Evolutionary conservation across 768 basidiomycete genomes (phyloP), one percentile per base, ranked within the genome.

Genomic region (Rubroboletus satanas): DNA sequence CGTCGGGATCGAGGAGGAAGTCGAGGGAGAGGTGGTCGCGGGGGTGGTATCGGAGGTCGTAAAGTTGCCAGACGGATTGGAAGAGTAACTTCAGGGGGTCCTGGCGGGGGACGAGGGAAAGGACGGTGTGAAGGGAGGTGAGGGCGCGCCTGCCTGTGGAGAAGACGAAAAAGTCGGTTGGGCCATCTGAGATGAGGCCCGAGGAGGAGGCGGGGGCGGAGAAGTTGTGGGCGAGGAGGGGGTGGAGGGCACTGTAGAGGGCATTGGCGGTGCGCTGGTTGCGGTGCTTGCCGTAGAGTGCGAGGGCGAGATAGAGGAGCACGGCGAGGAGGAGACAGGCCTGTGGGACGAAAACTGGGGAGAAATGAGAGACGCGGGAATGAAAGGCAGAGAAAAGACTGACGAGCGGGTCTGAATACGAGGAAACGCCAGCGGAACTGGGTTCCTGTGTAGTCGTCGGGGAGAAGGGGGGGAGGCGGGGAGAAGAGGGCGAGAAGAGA

Each of bases 71-170:
- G 10, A 69, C 76, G 51, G 78, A 69, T 63, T 92, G 85, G 72
- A 81, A 84, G 32, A 82, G 52, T 57, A 78, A 71, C 61, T 90
- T 87, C 56, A 88, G 69, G 35, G 90, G 69, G 73, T 96, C 93
- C 71, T 97, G 94, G 67, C 88, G 84, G 56, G 94, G 93, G 43
- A 82, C 75, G 57, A 95, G 79, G 43, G 83, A 76, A 69, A 94
- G 79, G 62, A 88, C 78, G 47, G 88, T 84, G 76, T 96, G 93
- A 50, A 94, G 77, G 31, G 87, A 88, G 28, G 81, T 74, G 52
- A 93, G 67, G 60, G 83, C 84, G 55, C 88, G 87, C 56, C 94
- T 77, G 51, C 94, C 94, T 3, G 93, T 93, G 39, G 91, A 91
- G 73, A 89, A 97, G 66, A 79, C 79, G 75, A 92, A 90, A 66